These are phyloP conservation scores for Sinapis alba DNA, from an alignment of 441 rosid genomes.

Conservation along the genomic window DNA sequence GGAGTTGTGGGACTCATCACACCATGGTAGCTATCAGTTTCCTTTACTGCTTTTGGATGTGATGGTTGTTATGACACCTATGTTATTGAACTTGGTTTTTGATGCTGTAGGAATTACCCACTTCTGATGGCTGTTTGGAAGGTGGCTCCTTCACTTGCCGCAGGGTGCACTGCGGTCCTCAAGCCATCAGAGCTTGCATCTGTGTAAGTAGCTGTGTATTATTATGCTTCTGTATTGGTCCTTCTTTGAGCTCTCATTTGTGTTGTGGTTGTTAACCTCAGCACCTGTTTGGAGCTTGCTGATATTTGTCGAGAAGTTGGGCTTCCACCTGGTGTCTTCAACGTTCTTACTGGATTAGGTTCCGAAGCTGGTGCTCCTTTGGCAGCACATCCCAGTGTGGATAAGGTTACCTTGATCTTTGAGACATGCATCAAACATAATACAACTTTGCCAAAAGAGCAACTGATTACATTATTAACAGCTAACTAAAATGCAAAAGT, in stretches of 20 bases:
- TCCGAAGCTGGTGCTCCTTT: conserved; percentile 94
- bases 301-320: conserved; percentile 84
- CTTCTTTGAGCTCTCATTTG: conserved; percentile 3
- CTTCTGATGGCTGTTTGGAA: conserved; percentile 96
- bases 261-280: conserved; percentile 37
- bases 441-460: background rate
- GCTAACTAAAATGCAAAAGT: background rate
- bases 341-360: conserved; percentile 86
- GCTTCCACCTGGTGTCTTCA: conserved; percentile 94
- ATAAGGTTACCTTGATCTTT: conserved; percentile 68
- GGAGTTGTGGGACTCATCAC: conserved; percentile 96
- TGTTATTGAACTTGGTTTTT: conserved; percentile 9
- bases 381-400: conserved; percentile 86
- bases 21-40: conserved; percentile 65
- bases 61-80: background rate
- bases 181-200: conserved; percentile 94
- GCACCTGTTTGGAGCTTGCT: conserved; percentile 97
- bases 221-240: background rate
- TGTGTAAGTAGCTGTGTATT: conserved; percentile 51
- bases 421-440: conserved; percentile 8
- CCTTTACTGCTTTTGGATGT: background rate
- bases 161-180: conserved; percentile 92
- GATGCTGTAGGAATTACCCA: conserved; percentile 85
- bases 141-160: conserved; percentile 98
- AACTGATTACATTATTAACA: too few relatives aligned